Conservation (phyloP, 768 basidiomycete species). For the Pleurotus platypus region DNA sequence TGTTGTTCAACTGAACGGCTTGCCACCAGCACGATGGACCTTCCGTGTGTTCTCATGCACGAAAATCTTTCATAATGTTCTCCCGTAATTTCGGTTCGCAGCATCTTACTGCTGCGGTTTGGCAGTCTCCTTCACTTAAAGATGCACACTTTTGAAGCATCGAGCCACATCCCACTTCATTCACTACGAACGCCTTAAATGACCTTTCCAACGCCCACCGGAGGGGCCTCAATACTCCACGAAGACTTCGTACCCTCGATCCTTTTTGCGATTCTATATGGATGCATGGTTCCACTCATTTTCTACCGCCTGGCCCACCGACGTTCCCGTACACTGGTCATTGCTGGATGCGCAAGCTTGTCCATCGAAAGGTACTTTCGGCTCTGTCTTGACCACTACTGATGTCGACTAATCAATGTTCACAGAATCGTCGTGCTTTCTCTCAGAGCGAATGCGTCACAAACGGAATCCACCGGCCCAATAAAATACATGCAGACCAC, state of each 20-base stretch:
- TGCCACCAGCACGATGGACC: too few relatives aligned
- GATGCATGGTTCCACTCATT: slow-evolving; percentile 29
- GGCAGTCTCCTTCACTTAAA: too few relatives aligned
- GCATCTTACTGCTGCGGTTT: too few relatives aligned
- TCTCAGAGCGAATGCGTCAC: slow-evolving; percentile 22
- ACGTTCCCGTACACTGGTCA: slow-evolving; percentile 30
- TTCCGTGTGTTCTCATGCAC: too few relatives aligned
- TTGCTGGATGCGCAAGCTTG: slow-evolving; percentile 28
- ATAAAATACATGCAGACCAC: slow-evolving; percentile 21
- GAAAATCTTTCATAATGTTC: too few relatives aligned
- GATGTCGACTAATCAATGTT: neutral
- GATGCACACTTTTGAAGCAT: too few relatives aligned
- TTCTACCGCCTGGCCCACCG: slow-evolving; percentile 28
- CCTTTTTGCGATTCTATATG: slow-evolving; percentile 36
- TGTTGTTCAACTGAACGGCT: too few relatives aligned
- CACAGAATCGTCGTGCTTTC: slow-evolving; percentile 28
- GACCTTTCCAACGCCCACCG: slow-evolving; percentile 39
- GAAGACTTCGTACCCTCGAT: slow-evolving; percentile 41
- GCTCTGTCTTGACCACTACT: neutral
- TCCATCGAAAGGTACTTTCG: slow-evolving; percentile 33
- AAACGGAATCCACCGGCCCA: slow-evolving; percentile 10
- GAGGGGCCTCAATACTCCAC: slow-evolving; percentile 31
- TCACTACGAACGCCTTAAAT: neutral
- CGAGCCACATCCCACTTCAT: too few relatives aligned
- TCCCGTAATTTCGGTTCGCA: too few relatives aligned